phyloP scores from a whole-genome alignment of 257 asterid species.

The Misopates orontium region DNA sequence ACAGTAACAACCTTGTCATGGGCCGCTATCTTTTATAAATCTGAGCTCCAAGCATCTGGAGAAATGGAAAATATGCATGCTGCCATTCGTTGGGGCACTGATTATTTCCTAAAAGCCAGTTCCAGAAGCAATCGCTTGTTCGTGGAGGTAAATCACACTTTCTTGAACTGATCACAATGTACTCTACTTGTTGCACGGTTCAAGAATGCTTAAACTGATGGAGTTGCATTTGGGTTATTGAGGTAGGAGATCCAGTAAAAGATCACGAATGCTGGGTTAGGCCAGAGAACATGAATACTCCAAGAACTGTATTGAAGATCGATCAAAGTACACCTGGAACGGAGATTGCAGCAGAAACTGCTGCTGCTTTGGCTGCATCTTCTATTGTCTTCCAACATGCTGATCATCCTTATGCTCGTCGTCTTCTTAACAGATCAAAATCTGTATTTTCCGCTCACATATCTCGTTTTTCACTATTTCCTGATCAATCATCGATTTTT shows the following conservation, averaged over 20 bases:
- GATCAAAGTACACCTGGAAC: conserved; percentile 63
- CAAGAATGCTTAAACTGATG: conserved; percentile 17
- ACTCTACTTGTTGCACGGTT: too few species aligned
- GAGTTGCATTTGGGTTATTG: conserved; percentile 12
- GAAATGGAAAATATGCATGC: conserved; percentile 45
- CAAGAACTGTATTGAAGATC: conserved; percentile 55
- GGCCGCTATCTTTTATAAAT: conserved; percentile 50
- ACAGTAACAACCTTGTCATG: conserved; percentile 74
- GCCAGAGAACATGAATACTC: conserved; percentile 79
- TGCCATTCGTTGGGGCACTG: conserved; percentile 76
- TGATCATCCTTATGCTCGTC: conserved; percentile 46
- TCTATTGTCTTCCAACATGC: conserved; percentile 44
- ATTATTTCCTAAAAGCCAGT: conserved; percentile 70
- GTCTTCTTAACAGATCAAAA: conserved; percentile 47
- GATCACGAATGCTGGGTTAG: conserved; percentile 80
- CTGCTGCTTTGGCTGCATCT: conserved; percentile 79
- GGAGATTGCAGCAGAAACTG: conserved; percentile 77
- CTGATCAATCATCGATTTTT: not conserved
- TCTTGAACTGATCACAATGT: not conserved
- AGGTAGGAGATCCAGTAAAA: conserved; percentile 81
- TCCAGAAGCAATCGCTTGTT: conserved; percentile 40
- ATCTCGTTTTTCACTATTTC: not conserved
- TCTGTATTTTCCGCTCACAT: conserved; percentile 26
- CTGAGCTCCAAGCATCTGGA: conserved; percentile 60
- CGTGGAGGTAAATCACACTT: conserved; percentile 48